phyloP scores from a whole-genome alignment of 306 rosid genomes.

The Sicyos baderoa region DNA sequence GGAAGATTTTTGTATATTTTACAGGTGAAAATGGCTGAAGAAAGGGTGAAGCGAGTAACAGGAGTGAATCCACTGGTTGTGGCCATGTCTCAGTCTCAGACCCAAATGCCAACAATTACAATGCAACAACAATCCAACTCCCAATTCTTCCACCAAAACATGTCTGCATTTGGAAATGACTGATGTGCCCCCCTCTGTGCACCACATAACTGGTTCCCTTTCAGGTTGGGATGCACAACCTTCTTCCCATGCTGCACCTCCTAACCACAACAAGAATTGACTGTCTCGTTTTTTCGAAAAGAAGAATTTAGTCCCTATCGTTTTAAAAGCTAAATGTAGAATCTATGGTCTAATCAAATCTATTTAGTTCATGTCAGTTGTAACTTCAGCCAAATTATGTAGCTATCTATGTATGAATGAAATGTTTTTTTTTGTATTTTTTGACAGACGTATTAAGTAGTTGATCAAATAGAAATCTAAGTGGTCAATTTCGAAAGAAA shows the following conservation, averaged over 20 bases:
- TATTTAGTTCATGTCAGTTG: too few relatives aligned
- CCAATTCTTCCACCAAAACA: conserved; percentile 36
- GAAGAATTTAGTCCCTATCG: too few relatives aligned
- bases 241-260: not conserved
- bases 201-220: not conserved
- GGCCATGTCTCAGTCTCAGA: conserved; percentile 31
- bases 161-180: conserved; percentile 22
- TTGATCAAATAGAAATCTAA: too few relatives aligned
- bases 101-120: conserved; percentile 18
- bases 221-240: conserved; percentile 14
- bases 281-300: too few relatives aligned
- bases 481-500: too few relatives aligned
- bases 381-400: too few relatives aligned
- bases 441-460: too few relatives aligned
- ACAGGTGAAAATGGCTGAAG: conserved; percentile 59
- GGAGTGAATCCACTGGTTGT: conserved; percentile 40
- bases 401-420: too few relatives aligned
- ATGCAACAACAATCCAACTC: conserved; percentile 26
- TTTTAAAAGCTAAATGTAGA: too few relatives aligned
- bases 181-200: conserved; percentile 24
- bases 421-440: too few relatives aligned
- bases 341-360: too few relatives aligned
- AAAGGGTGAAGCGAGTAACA: conserved; percentile 43
- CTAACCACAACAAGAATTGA: conserved; percentile 3
- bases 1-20: too few relatives aligned